Conservation (phyloP, 1,284 basidiomycete species). For the Mycena citricolor region DNA sequence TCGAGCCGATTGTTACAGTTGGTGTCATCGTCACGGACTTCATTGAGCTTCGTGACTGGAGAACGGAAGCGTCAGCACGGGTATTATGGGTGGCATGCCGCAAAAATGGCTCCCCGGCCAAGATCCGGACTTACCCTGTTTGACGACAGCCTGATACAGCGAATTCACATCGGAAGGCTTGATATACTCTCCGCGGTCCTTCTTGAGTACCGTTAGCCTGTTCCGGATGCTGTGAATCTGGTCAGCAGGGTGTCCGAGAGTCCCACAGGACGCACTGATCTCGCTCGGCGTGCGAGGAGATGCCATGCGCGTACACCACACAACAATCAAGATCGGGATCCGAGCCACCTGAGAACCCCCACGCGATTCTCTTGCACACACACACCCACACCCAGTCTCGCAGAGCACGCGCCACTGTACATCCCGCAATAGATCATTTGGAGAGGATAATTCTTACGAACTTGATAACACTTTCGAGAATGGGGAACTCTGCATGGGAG, state of each 20-base stretch:
- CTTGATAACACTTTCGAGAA: conserved; percentile 95
- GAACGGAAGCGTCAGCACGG: conserved; percentile 1
- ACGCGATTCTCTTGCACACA: too few relatives aligned
- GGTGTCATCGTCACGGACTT: conserved; percentile 79
- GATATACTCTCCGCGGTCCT: conserved; percentile 86
- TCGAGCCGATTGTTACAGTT: conserved; percentile 87
- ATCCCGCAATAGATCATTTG: not conserved
- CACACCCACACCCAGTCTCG: not conserved
- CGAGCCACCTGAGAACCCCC: conserved; percentile 9
- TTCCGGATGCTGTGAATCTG: conserved; percentile 77
- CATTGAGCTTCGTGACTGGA: conserved; percentile 88
- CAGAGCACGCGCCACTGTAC: not conserved
- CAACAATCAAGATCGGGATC: conserved; percentile 12
- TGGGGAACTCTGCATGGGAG: conserved; percentile 90
- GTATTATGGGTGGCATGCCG: conserved; percentile 1
- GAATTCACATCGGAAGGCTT: conserved; percentile 91
- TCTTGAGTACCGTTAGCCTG: conserved; percentile 84
- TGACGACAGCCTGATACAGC: conserved; percentile 92
- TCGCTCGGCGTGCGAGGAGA: conserved; percentile 5
- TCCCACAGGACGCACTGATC: conserved; percentile 20
- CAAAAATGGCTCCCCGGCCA: too few relatives aligned
- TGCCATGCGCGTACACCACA: too few relatives aligned
- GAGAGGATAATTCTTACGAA: conserved; percentile 40
- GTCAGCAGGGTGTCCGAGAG: conserved; percentile 24
- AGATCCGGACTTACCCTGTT: conserved; percentile 82